Evolutionary conservation across 2,329 filamentous ascomycete genomes (phyloP).

Genomic region (Fusarium sp.): DNA sequence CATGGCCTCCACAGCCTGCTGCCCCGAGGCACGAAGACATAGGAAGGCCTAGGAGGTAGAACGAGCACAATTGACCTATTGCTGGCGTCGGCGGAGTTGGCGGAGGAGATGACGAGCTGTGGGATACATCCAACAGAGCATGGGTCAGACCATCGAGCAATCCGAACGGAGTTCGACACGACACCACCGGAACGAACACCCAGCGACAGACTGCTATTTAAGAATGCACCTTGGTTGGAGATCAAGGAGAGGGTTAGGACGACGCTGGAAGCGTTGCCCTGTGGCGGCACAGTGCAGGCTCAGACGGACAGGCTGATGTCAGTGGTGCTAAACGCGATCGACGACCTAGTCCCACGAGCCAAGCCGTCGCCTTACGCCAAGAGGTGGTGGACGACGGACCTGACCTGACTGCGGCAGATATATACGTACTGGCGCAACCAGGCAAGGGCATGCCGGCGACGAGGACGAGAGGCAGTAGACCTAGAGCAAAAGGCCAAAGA

Average conservation of each 20-base stretch:
- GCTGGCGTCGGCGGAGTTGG: not conserved
- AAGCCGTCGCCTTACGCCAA: not conserved
- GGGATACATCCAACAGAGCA: conserved; percentile 11
- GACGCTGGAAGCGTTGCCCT: not conserved
- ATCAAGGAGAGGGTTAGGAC: conserved; percentile 1
- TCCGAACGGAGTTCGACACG: conserved; percentile 7
- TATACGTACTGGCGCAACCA: conserved; percentile 4
- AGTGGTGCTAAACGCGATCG: not conserved
- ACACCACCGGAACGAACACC: not conserved
- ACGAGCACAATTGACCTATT: not conserved
- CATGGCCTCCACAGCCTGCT: not conserved
- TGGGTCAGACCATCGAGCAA: conserved; percentile 8
- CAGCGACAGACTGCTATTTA: not conserved
- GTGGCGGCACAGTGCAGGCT: not conserved
- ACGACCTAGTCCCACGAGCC: not conserved
- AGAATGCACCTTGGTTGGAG: not conserved
- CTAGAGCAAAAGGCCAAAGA: not conserved
- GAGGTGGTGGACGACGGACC: conserved; percentile 5
- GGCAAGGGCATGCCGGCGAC: not conserved
- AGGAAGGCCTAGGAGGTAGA: not conserved
- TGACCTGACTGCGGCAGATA: not conserved
- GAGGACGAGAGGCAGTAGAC: not conserved
- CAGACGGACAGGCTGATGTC: not conserved
- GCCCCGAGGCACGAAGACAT: not conserved
- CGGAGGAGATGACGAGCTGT: not conserved